phyloP scores from a whole-genome alignment of 164 flowering plant species.

The Sextonia rubra region DNA sequence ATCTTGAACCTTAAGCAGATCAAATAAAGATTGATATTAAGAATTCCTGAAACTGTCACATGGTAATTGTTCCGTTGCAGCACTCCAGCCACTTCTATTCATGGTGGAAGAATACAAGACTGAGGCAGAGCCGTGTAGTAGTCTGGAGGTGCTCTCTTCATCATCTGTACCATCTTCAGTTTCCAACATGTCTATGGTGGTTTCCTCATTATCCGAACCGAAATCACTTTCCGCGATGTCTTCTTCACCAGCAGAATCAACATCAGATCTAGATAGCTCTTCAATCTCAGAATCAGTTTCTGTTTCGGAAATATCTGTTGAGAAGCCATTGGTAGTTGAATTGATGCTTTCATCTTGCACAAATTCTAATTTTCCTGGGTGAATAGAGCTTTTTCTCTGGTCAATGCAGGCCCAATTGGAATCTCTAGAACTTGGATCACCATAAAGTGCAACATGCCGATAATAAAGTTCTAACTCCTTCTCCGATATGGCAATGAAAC shows the following conservation, averaged over 20 bases:
- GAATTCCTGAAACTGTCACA: conserved; percentile 2
- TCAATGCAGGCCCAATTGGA: conserved; percentile 32
- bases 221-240: conserved; percentile 11
- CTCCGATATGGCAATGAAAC: conserved; percentile 74
- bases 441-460: conserved; percentile 82
- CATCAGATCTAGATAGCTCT: conserved; percentile 28
- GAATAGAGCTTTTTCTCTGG: conserved; percentile 20
- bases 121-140: not conserved
- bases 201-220: conserved; percentile 6
- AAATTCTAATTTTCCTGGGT: conserved; percentile 11
- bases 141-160: not conserved
- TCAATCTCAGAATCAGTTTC: conserved; percentile 22
- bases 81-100: conserved; percentile 2
- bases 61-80: not conserved
- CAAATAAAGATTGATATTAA: not conserved
- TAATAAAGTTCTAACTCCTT: conserved; percentile 86
- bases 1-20: not conserved
- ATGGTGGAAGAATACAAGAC: not conserved
- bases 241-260: conserved; percentile 16
- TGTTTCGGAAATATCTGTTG: conserved; percentile 15
- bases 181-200: not conserved
- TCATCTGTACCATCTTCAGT: not conserved
- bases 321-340: conserved; percentile 11
- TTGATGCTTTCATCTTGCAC: conserved; percentile 5
- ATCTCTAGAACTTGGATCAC: conserved; percentile 52